phyloP scores from a whole-genome alignment of 495 filamentous ascomycete genomes.

The Aspergillus indologenus region DNA sequence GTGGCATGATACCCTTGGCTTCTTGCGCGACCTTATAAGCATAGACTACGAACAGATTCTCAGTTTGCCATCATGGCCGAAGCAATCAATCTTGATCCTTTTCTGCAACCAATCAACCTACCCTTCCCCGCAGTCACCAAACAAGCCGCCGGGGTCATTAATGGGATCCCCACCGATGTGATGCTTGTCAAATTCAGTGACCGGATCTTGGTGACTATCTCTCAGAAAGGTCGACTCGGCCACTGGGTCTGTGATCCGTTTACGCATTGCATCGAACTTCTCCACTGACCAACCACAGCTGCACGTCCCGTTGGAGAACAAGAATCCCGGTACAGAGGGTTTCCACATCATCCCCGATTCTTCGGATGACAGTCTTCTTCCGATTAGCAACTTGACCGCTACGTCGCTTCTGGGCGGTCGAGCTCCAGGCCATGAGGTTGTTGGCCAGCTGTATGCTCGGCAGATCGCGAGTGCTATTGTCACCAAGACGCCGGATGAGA shows the following conservation, averaged over 20 bases:
- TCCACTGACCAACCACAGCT: slow-evolving; percentile 54
- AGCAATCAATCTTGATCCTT: slow-evolving; percentile 21
- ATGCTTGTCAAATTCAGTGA: slow-evolving; percentile 74
- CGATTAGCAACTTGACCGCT: slow-evolving; percentile 76
- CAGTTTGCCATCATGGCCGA: slow-evolving; percentile 27
- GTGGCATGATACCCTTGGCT: not conserved
- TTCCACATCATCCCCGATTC: slow-evolving; percentile 43
- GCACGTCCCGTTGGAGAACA: slow-evolving; percentile 77
- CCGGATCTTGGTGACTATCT: slow-evolving; percentile 88
- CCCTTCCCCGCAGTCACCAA: slow-evolving; percentile 78
- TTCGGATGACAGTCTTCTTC: slow-evolving; percentile 62
- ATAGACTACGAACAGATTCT: not conserved
- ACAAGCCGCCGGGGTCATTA: slow-evolving; percentile 58
- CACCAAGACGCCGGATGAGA: slow-evolving; percentile 70
- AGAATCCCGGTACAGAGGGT: slow-evolving; percentile 55
- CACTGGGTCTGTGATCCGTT: slow-evolving; percentile 71
- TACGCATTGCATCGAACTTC: slow-evolving; percentile 6
- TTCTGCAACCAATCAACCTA: slow-evolving; percentile 39
- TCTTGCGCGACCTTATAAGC: not conserved
- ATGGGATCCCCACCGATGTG: slow-evolving; percentile 68
- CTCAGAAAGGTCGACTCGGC: slow-evolving; percentile 77
- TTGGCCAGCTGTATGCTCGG: slow-evolving; percentile 83
- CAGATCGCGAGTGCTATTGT: slow-evolving; percentile 81
- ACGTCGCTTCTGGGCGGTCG: slow-evolving; percentile 87
- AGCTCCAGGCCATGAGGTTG: slow-evolving; percentile 70